phyloP scores from a whole-genome alignment of 2,329 filamentous ascomycete species.

The Stemphylium vesicarium region DNA sequence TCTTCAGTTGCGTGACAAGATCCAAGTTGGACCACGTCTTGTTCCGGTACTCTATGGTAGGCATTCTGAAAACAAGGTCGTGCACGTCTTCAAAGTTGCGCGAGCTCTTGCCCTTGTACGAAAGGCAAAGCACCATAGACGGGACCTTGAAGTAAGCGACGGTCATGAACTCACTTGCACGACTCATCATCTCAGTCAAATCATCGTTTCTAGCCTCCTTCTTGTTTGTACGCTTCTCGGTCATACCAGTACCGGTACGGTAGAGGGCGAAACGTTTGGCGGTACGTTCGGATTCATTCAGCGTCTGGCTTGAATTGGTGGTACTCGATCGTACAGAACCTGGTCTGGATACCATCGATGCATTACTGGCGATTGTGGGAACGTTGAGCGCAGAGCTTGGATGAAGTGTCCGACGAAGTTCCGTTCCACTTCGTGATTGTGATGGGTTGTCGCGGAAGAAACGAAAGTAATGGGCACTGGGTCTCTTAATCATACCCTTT shows the following conservation, averaged over 20 bases:
- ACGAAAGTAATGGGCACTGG: slow-evolving; percentile 43
- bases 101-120: slow-evolving; percentile 94
- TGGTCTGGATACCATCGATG: slow-evolving; percentile 34
- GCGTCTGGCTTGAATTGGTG: slow-evolving; percentile 29
- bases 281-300: slow-evolving; percentile 41
- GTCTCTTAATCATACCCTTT: slow-evolving; percentile 32
- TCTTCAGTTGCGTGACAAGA: slow-evolving; percentile 88
- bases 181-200: slow-evolving; percentile 92
- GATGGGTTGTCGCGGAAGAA: slow-evolving; percentile 43
- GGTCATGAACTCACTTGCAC: slow-evolving; percentile 97
- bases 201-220: slow-evolving; percentile 80
- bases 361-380: slow-evolving; percentile 5
- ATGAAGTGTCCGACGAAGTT: slow-evolving; percentile 42
- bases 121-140: slow-evolving; percentile 91
- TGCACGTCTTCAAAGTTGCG: slow-evolving; percentile 97
- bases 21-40: slow-evolving; percentile 99
- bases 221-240: slow-evolving; percentile 53
- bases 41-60: slow-evolving; percentile 93
- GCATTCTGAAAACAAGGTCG: slow-evolving; percentile 95
- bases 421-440: slow-evolving; percentile 39
- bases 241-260: slow-evolving; percentile 50
- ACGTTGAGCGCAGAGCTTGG: slow-evolving; percentile 30
- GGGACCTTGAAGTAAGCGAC: slow-evolving; percentile 94
- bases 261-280: slow-evolving; percentile 47
- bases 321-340: slow-evolving; percentile 39